Conservation (phyloP, 768 basidiomycete genomes). For the Pholiota conissans region DNA sequence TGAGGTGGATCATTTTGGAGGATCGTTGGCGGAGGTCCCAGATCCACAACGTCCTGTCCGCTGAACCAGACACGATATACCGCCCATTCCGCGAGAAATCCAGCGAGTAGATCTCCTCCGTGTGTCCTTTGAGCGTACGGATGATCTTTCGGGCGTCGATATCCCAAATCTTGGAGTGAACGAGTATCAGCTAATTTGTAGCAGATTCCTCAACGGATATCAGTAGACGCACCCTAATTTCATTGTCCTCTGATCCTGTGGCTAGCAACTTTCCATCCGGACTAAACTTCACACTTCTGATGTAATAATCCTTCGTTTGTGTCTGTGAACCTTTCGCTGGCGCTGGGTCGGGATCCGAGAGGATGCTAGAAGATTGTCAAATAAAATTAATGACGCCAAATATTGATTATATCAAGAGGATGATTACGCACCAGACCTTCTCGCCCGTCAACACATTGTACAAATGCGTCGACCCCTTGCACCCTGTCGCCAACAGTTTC, state of each 20-base stretch:
- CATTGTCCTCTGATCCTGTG: slow-evolving; percentile 93
- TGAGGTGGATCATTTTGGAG: slow-evolving; percentile 41
- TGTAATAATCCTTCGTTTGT: slow-evolving; percentile 82
- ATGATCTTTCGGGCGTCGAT: slow-evolving; percentile 73
- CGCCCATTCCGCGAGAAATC: slow-evolving; percentile 85
- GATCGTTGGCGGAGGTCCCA: slow-evolving; percentile 40
- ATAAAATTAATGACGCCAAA: slow-evolving; percentile 1
- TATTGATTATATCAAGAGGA: background rate
- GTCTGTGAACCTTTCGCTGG: slow-evolving; percentile 24
- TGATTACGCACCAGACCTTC: slow-evolving; percentile 72
- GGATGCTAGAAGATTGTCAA: slow-evolving; percentile 45
- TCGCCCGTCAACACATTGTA: slow-evolving; percentile 88
- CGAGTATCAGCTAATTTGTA: background rate
- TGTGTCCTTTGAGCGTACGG: slow-evolving; percentile 78
- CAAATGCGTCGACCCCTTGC: slow-evolving; percentile 92
- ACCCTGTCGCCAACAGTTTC: slow-evolving; percentile 88
- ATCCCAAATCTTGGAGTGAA: slow-evolving; percentile 75
- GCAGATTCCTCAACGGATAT: background rate
- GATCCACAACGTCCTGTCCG: slow-evolving; percentile 54
- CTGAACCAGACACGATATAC: slow-evolving; percentile 87
- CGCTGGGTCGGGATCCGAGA: slow-evolving; percentile 66
- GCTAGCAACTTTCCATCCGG: slow-evolving; percentile 92
- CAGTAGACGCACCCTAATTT: slow-evolving; percentile 74
- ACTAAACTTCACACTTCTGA: slow-evolving; percentile 91
- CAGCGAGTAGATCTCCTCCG: slow-evolving; percentile 91